Conservation (phyloP, 768 basidiomycete genomes). For the Boletus insuetus region DNA sequence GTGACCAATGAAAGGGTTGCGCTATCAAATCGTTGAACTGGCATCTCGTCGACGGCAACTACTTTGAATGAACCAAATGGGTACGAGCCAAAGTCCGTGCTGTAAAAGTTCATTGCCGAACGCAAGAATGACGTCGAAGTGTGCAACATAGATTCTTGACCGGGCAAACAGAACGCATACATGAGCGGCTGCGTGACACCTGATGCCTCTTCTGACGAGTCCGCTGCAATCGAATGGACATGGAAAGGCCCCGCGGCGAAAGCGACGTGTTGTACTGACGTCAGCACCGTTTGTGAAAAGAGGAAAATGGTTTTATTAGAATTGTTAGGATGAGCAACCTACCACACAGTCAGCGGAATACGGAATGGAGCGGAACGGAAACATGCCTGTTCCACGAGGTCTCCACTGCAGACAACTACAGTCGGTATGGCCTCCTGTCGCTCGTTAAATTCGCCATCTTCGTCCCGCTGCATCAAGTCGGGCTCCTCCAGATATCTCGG, state of each 20-base stretch:
- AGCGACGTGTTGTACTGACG: slow-evolving; percentile 94
- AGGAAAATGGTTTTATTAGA: slow-evolving; percentile 94
- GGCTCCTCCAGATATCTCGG: slow-evolving; percentile 74
- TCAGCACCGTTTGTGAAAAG: slow-evolving; percentile 81
- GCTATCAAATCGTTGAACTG: slow-evolving; percentile 77
- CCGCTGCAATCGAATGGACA: slow-evolving; percentile 63
- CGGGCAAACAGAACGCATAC: slow-evolving; percentile 91
- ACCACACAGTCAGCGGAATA: slow-evolving; percentile 6
- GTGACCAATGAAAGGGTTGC: slow-evolving; percentile 80
- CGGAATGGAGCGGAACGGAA: slow-evolving; percentile 3
- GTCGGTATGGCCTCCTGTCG: slow-evolving; percentile 66
- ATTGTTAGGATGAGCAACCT: slow-evolving; percentile 93
- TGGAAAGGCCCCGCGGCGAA: slow-evolving; percentile 97
- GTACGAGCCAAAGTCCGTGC: slow-evolving; percentile 91
- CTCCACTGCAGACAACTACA: slow-evolving; percentile 90
- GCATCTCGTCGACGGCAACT: slow-evolving; percentile 89
- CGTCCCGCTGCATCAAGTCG: slow-evolving; percentile 35
- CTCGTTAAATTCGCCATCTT: slow-evolving; percentile 44
- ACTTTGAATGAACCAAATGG: slow-evolving; percentile 94
- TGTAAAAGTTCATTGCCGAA: slow-evolving; percentile 89
- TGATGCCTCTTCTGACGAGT: slow-evolving; percentile 59
- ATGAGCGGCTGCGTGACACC: slow-evolving; percentile 70
- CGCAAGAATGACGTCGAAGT: slow-evolving; percentile 76
- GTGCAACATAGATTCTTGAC: slow-evolving; percentile 69
- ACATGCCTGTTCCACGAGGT: slow-evolving; percentile 87